Evolutionary conservation across 1,284 basidiomycete genomes (phyloP).

Genomic region (Naganishia sp.): DNA sequence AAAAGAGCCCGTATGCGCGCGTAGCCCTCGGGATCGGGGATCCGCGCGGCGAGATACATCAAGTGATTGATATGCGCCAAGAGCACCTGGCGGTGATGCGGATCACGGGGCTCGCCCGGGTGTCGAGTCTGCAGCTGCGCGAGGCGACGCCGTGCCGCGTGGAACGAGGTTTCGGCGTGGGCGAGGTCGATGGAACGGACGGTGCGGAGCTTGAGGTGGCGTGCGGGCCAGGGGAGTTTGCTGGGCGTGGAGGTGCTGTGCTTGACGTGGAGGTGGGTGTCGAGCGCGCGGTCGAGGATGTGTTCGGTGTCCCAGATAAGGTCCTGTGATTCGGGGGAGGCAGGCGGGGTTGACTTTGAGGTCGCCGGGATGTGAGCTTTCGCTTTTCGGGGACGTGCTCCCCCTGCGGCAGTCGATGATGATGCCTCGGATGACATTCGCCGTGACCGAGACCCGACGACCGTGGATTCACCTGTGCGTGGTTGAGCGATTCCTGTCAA

Average conservation of each 20-base stretch:
- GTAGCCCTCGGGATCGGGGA: constrained; percentile 34
- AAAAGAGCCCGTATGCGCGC: constrained; percentile 40
- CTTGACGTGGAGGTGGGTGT: neutral
- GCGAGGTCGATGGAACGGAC: constrained; percentile 19
- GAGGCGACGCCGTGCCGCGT: constrained; percentile 3
- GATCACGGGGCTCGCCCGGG: neutral
- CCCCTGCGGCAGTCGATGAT: no score
- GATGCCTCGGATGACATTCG: no score
- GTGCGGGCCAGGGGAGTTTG: constrained; percentile 7
- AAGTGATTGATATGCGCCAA: constrained; percentile 40
- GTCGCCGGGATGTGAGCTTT: no score
- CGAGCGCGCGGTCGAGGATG: constrained; percentile 11
- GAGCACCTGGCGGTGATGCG: constrained; percentile 7
- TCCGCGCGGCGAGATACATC: constrained; percentile 42
- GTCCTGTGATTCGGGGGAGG: neutral
- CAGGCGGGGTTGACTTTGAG: neutral
- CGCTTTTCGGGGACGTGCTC: no score
- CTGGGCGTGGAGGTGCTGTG: neutral
- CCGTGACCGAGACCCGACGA: no score
- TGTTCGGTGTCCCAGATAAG: constrained; percentile 10
- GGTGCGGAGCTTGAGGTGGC: constrained; percentile 17
- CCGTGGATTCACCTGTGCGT: no score
- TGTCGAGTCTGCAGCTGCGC: neutral
- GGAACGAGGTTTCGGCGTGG: constrained; percentile 12
- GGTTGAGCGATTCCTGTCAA: no score